Evolutionary conservation across 176 grass and related monocot species (phyloP).

Genomic region (Triticum urartu): DNA sequence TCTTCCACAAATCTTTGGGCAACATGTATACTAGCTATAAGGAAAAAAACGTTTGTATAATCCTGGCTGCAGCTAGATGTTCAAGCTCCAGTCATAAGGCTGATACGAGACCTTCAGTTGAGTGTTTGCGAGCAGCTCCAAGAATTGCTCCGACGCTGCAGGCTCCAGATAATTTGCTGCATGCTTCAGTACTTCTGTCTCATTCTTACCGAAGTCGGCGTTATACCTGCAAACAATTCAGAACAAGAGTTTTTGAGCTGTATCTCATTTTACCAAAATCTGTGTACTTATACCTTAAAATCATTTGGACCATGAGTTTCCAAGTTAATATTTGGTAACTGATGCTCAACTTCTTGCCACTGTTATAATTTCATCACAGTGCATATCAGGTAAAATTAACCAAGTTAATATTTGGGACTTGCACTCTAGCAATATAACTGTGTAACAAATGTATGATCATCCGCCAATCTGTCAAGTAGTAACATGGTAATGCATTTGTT

Average conservation of each 20-base stretch:
- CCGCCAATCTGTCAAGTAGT: background rate
- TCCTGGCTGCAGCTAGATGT: conserved; percentile 42
- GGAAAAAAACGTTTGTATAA: conserved; percentile 25
- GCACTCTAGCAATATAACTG: background rate
- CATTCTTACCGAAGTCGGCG: conserved; percentile 84
- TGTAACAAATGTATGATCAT: background rate
- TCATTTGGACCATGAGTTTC: background rate
- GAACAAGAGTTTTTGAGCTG: background rate
- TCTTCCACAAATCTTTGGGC: background rate
- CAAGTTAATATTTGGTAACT: background rate
- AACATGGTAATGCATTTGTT: conserved; percentile 5
- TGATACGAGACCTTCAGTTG: conserved; percentile 82
- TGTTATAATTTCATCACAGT: background rate
- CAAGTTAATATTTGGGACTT: background rate
- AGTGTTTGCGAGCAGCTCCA: conserved; percentile 70
- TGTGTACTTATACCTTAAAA: conserved; percentile 65
- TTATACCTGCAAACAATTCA: conserved; percentile 67
- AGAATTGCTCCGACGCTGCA: conserved; percentile 55
- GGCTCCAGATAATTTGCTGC: conserved; percentile 84
- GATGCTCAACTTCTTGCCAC: background rate
- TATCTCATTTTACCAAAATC: conserved; percentile 88
- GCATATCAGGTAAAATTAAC: background rate
- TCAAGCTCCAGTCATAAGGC: conserved; percentile 80
- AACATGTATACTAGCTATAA: conserved; percentile 28
- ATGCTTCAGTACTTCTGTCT: conserved; percentile 84